Conservation (phyloP, 306 rosid species). For the Cercis canadensis region DNA sequence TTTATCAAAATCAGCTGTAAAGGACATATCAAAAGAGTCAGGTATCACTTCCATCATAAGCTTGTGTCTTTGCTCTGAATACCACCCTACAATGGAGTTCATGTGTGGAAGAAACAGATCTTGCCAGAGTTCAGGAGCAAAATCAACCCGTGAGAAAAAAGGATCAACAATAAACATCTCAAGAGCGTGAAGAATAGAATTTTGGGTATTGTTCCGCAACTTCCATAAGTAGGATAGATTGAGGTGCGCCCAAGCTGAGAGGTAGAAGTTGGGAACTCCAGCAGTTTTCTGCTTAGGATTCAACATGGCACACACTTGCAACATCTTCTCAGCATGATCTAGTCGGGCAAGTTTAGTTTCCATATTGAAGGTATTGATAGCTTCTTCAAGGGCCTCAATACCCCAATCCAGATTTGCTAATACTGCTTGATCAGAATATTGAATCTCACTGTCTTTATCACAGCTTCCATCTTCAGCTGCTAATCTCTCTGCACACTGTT, state of each 20-base stretch:
- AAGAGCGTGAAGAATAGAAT: constrained; percentile 63
- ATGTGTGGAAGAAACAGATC: constrained; percentile 80
- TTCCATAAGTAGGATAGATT: constrained; percentile 83
- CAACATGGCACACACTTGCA: constrained; percentile 91
- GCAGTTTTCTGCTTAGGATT: constrained; percentile 80
- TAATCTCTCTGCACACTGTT: constrained; percentile 91
- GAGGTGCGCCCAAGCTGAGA: constrained; percentile 93
- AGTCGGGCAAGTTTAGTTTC: constrained; percentile 89
- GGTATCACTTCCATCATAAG: constrained; percentile 86
- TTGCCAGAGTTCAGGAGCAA: constrained; percentile 93
- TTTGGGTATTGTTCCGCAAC: constrained; percentile 61
- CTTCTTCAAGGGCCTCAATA: constrained; percentile 94
- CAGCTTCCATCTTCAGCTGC: constrained; percentile 85
- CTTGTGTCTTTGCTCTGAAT: constrained; percentile 84
- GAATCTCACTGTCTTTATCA: constrained; percentile 65
- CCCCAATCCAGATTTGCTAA: constrained; percentile 95
- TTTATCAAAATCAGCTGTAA: constrained; percentile 76
- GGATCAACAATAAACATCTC: constrained; percentile 92
- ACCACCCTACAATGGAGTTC: constrained; percentile 93
- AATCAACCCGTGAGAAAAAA: constrained; percentile 81
- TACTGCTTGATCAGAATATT: constrained; percentile 91
- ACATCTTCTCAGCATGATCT: constrained; percentile 85
- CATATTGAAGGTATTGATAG: constrained; percentile 76
- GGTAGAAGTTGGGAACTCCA: constrained; percentile 90
- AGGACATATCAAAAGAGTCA: constrained; percentile 73